These are phyloP conservation scores for Neopestalotiopsis rosae DNA, from an alignment of 2,329 filamentous ascomycete genomes.

Conservation along the genomic window DNA sequence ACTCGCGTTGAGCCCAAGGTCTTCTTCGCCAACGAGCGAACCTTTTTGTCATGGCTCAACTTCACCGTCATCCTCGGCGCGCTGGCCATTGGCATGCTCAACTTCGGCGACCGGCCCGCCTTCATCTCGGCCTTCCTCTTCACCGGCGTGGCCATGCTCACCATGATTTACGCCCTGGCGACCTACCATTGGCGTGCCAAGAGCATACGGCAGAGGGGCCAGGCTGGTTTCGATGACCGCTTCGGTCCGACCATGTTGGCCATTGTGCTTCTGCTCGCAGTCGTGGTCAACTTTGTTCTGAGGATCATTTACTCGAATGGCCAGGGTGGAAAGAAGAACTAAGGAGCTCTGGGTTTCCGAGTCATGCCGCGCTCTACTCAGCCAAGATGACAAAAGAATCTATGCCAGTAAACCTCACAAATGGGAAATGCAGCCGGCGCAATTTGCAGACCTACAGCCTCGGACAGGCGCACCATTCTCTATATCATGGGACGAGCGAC, in stretches of 20 bases:
- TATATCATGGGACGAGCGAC: not conserved
- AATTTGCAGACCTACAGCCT: not conserved
- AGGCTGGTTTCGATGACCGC: slow-evolving; percentile 95
- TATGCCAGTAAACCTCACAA: not conserved
- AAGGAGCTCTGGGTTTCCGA: slow-evolving; percentile 15
- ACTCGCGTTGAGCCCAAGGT: slow-evolving; percentile 99
- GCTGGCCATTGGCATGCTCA: slow-evolving; percentile 93
- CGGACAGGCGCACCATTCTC: not conserved
- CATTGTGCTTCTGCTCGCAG: slow-evolving; percentile 82
- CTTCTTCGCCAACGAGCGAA: slow-evolving; percentile 99
- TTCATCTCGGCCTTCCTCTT: slow-evolving; percentile 95
- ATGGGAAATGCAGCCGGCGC: not conserved
- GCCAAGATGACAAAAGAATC: not conserved
- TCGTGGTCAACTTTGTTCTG: slow-evolving; percentile 95
- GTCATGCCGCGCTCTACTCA: not conserved
- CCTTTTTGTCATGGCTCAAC: slow-evolving; percentile 99
- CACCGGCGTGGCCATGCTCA: slow-evolving; percentile 90
- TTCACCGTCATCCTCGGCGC: slow-evolving; percentile 98
- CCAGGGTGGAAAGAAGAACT: slow-evolving; percentile 40
- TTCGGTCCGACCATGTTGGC: slow-evolving; percentile 92
- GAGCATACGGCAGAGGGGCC: slow-evolving; percentile 87
- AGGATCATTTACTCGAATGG: slow-evolving; percentile 61
- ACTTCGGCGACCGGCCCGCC: slow-evolving; percentile 94
- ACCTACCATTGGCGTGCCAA: slow-evolving; percentile 98
- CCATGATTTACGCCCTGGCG: slow-evolving; percentile 92